These are phyloP conservation scores for Colletotrichum sp. DNA, from an alignment of 2,329 filamentous ascomycete genomes.

Conservation along the genomic window DNA sequence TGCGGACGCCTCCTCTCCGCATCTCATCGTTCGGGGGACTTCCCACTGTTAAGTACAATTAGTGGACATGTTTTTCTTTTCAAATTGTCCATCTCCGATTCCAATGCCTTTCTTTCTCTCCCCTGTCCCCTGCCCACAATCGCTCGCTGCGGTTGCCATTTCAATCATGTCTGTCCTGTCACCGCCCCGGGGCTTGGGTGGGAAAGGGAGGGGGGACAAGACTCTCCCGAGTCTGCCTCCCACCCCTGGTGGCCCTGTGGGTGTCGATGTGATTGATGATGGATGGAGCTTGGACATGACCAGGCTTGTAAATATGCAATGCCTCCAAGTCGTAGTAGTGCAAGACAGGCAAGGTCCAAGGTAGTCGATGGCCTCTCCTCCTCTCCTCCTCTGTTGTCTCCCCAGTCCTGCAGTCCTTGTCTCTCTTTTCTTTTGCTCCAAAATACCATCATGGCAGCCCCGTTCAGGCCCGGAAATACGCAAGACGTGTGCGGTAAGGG, in stretches of 20 bases:
- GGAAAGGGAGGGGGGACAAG: neutral
- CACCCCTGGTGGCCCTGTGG: neutral
- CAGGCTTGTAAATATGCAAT: neutral
- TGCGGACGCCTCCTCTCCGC: neutral
- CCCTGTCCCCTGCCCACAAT: neutral
- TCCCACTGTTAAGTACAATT: conserved; percentile 10
- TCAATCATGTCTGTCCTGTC: neutral
- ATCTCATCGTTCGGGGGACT: neutral
- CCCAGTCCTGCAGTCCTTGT: neutral
- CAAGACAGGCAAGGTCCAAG: neutral
- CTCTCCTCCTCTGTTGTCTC: neutral
- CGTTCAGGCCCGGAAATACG: neutral
- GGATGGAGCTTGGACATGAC: neutral
- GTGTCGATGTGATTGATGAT: neutral
- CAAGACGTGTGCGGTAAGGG: neutral
- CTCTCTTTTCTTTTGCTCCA: neutral
- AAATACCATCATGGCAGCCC: neutral
- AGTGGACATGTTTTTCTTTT: neutral
- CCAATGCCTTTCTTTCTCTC: neutral
- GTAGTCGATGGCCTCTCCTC: neutral
- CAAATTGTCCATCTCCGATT: neutral
- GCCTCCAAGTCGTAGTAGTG: neutral
- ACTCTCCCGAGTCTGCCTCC: neutral
- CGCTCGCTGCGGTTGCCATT: neutral
- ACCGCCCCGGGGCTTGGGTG: neutral